Evolutionary conservation across 768 basidiomycete species (phyloP), one percentile per base, ranked within the genome.

Genomic region (Hysterangium stoloniferum): DNA sequence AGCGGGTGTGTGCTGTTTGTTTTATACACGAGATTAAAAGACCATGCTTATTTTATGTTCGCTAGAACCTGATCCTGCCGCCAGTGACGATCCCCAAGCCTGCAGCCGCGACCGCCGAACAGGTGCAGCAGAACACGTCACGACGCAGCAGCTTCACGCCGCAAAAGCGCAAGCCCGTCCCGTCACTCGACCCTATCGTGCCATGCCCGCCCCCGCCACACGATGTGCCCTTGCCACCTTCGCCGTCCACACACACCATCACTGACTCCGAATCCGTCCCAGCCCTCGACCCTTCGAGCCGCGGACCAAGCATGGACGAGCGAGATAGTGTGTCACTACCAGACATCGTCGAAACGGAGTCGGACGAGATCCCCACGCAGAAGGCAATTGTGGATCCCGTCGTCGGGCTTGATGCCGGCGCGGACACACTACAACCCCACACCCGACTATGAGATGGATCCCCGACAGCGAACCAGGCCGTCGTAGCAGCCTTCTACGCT

Each of bases 141-240:
- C 31, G 40, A 35, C 52, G 44, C 33, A 48, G 17, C 25, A 52
- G 52, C 32, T 35, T 54, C 22, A 54, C 45, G 11, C 54, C 52
- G 15, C 54, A 50, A 28, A 52, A 46, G 36, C 54, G 51, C n/a
- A 54, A 52, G 25, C 54, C 49, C 37, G 52, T 52, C 27, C 54
- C 49, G 5, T 52, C 52, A 19, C 52, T 52, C 31, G 29, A 25
- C 7, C 41, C 33, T 33, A 40, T 41, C 20, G 19, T 29, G 5
- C 25, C 29, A 15, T 6, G 12, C 12, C 2, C 37, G 17, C 3
- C 37, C 2, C 22, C 20, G 6, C 44, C 44, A 2, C 27, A 17
- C 22, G 36, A 42, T 13, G 36, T 51, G 28, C 49, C 49, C 13
- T 32, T 51, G 20, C 49, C 49, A 24, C 49, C 49, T 43, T 41